Conservation (phyloP, 2,329 filamentous ascomycete genomes). For the Mycosphaerelloides madeirae region DNA sequence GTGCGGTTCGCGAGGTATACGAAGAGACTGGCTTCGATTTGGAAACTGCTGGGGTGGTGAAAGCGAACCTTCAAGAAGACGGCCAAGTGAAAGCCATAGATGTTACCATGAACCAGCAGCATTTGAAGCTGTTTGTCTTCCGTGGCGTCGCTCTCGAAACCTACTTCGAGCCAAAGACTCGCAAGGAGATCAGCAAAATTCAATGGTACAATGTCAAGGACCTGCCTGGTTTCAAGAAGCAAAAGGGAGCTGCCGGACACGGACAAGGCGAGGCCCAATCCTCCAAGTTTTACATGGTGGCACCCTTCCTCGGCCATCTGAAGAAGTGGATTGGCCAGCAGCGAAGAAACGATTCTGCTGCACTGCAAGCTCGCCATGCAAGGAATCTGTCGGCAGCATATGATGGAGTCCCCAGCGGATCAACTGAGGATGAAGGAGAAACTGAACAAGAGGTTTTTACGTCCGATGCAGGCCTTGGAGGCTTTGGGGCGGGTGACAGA, state of each 20-base stretch:
- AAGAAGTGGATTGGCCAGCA: constrained; percentile 89
- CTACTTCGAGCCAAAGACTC: constrained; percentile 79
- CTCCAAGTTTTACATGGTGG: constrained; percentile 97
- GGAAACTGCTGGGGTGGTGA: constrained; percentile 67
- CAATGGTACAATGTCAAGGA: constrained; percentile 90
- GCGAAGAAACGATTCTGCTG: constrained; percentile 59
- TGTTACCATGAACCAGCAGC: constrained; percentile 84
- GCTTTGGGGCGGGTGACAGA: constrained; percentile 8
- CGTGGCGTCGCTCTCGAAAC: constrained; percentile 82
- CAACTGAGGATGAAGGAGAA: constrained; percentile 20
- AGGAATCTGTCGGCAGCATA: constrained; percentile 10
- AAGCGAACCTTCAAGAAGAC: constrained; percentile 47
- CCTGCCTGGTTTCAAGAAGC: constrained; percentile 73
- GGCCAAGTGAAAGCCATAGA: constrained; percentile 77
- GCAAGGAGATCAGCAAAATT: constrained; percentile 97
- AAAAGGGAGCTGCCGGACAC: constrained; percentile 60
- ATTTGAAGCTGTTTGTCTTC: constrained; percentile 89
- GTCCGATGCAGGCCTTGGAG: constrained; percentile 11
- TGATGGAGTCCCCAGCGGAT: constrained; percentile 9
- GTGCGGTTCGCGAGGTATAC: constrained; percentile 88
- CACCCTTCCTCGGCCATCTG: constrained; percentile 78
- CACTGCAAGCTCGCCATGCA: constrained; percentile 11
- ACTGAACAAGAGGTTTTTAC: constrained; percentile 9
- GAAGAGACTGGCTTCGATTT: constrained; percentile 94
- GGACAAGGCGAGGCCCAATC: constrained; percentile 57